Evolutionary conservation across 768 basidiomycete genomes (phyloP), one percentile per base, ranked within the genome.

Genomic region (Boletus bicolor): DNA sequence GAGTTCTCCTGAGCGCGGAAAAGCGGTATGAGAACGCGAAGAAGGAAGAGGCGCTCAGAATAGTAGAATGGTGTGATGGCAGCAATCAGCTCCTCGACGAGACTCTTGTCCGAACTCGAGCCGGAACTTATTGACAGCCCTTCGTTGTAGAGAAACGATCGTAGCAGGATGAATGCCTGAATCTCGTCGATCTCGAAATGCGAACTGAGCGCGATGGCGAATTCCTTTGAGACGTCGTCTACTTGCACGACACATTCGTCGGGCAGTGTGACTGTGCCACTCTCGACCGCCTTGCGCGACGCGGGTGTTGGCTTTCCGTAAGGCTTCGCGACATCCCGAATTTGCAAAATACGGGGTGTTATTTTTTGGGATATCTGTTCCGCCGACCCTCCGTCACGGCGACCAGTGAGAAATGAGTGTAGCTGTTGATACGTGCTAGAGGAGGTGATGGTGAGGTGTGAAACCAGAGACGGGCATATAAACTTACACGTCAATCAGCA

Each of bases 51-150:
- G 12, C 87, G 80, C 69, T 98, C 93, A 5, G 87, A 84, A 59
- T 84, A 83, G 70, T 90, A 91, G 79, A 91, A 93, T 7, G 85
- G 82, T 0, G 86, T 87, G 62, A 96, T 84, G 28, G 83, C 82
- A 52, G 84, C 81, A 30, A 91, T 70, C 53, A 72, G 69, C 26
- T 71, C 69, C 19, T 72, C 67, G 21, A 73, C 58, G 5, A 72
- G 48, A 24, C 60, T 69, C 64, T 71, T 72, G 45, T 74, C 72
- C n/a, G 82, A 75, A 30, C 75, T 71, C 36, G 77, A 69, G 43
- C 75, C 77, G 0, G 80, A 73, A 21, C 68, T 71, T 11, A 80
- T 67, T 10, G 85, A 84, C 8, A 89, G 75, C 5, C 88, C 89
- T 67, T 86, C 81, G 67, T 92, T 88, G 72, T 87, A 87, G 9